Conservation (phyloP, 129 eudicot species). For the Chrysanthemum makinoi region DNA sequence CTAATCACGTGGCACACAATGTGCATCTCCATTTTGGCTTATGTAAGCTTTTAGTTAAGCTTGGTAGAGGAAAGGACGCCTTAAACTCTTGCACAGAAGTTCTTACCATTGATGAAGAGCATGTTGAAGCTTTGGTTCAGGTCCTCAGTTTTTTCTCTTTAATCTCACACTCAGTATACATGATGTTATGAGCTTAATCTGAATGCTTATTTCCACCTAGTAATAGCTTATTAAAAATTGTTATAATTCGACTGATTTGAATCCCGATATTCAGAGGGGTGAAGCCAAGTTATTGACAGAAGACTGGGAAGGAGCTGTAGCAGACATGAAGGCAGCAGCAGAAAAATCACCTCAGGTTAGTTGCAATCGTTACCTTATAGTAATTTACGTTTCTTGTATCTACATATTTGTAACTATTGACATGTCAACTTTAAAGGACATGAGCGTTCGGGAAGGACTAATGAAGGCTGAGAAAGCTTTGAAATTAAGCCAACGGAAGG, state of each 20-base stretch:
- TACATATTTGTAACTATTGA: constrained; percentile 13
- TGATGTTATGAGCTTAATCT: background rate
- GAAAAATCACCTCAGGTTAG: constrained; percentile 94
- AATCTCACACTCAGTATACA: constrained; percentile 12
- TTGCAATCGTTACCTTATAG: background rate
- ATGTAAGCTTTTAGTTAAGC: constrained; percentile 83
- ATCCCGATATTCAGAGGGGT: constrained; percentile 58
- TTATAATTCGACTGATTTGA: background rate
- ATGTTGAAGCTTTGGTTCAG: constrained; percentile 86
- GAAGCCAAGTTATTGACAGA: constrained; percentile 85
- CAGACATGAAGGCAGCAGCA: constrained; percentile 85
- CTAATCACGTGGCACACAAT: constrained; percentile 67
- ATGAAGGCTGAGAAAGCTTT: constrained; percentile 83
- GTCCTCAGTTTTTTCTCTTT: constrained; percentile 27
- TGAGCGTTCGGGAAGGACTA: constrained; percentile 66
- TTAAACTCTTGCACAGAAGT: constrained; percentile 72
- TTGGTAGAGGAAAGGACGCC: constrained; percentile 97
- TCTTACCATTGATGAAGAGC: constrained; percentile 81
- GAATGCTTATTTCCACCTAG: background rate
- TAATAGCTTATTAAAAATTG: background rate
- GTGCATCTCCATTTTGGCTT: constrained; percentile 84
- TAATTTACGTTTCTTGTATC: background rate
- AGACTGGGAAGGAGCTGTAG: constrained; percentile 98
- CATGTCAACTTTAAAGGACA: constrained; percentile 50
- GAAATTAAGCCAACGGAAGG: constrained; percentile 93